A percentile compares a stretch with the other conserved stretches of the same genome.
phyloP scores from a whole-genome alignment of 2,329 filamentous ascomycete species.

The Apiospora hydei region DNA sequence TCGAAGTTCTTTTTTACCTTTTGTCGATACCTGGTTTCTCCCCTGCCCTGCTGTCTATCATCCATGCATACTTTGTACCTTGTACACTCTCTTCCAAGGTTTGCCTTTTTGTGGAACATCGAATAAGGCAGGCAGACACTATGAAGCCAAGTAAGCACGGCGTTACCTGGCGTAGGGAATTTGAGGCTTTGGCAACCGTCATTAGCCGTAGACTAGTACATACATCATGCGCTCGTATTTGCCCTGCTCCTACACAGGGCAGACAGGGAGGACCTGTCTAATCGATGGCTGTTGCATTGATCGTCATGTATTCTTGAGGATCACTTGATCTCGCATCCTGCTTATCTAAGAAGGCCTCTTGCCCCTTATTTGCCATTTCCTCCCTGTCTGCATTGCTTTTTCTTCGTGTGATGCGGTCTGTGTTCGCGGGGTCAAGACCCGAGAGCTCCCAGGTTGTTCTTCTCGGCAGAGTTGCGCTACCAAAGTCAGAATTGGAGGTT shows the following conservation, averaged over 20 bases:
- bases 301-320: not conserved
- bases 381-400: not conserved
- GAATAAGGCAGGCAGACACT: not conserved
- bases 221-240: not conserved
- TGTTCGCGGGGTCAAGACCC: not conserved
- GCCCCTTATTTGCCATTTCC: not conserved
- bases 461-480: not conserved
- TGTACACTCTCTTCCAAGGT: too few species aligned
- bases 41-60: too few species aligned
- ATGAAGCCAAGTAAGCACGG: not conserved
- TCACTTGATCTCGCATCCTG: not conserved
- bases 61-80: too few species aligned
- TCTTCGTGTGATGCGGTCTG: not conserved
- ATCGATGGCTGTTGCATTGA: not conserved
- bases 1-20: not conserved
- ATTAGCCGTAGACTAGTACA: not conserved
- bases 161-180: not conserved
- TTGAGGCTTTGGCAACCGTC: not conserved
- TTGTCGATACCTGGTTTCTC: too few species aligned
- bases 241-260: not conserved
- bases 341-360: not conserved
- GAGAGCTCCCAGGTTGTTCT: not conserved
- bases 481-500: conserved; percentile 4
- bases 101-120: not conserved
- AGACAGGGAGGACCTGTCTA: not conserved